phyloP scores from a whole-genome alignment of 345 rosid genomes.

The Luvunga scandens region DNA sequence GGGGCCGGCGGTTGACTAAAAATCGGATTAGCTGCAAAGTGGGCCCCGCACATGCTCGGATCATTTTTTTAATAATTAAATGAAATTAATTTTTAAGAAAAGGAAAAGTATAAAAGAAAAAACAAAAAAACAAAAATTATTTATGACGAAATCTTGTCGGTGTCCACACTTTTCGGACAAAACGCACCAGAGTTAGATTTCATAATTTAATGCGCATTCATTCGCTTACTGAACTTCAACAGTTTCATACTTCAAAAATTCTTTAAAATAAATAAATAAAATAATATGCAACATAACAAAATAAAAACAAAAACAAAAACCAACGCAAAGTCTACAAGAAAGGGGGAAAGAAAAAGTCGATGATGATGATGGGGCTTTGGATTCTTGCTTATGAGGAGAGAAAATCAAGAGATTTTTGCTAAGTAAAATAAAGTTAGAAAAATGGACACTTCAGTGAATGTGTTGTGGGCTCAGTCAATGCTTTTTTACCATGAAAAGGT shows the following conservation, averaged over 20 bases:
- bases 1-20: slow-evolving; percentile 8
- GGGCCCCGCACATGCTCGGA: slow-evolving; percentile 12
- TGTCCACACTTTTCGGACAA: neutral
- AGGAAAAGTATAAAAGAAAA: neutral
- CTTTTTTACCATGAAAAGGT: slow-evolving; percentile 49
- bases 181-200: neutral
- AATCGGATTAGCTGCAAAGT: neutral
- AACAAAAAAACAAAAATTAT: neutral
- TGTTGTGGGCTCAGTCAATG: slow-evolving; percentile 58
- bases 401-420: neutral
- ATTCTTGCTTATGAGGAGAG: slow-evolving; percentile 28
- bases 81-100: neutral
- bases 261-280: too few species aligned
- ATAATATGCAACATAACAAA: neutral
- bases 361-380: slow-evolving; percentile 30
- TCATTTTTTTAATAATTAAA: neutral
- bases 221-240: neutral
- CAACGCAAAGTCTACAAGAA: neutral
- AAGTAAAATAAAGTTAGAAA: slow-evolving; percentile 16
- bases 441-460: slow-evolving; percentile 40
- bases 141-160: neutral
- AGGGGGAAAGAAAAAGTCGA: neutral
- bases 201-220: slow-evolving; percentile 13
- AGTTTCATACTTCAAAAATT: neutral
- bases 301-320: neutral